Conservation (phyloP, 225 moss, liverwort and hornwort species). For the Neckera pumila region DNA sequence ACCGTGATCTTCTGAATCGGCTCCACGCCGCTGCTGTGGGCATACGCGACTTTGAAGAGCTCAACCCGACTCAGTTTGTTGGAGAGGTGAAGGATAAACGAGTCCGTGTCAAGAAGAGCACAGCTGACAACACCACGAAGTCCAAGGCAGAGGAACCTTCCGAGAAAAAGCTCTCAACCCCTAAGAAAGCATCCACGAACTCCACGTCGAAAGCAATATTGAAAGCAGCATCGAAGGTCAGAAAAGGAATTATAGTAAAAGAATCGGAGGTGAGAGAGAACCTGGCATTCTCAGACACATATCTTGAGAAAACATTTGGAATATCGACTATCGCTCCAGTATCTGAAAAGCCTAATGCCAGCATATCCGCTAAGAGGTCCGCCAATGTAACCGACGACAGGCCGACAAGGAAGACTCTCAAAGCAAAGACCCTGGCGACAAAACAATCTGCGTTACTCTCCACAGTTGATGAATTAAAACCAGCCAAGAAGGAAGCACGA, state of each 20-base stretch:
- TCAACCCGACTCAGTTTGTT: conserved; percentile 6
- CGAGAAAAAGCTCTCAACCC: background rate
- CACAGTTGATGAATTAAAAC: conserved; percentile 15
- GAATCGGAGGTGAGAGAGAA: conserved; percentile 13
- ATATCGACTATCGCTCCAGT: background rate
- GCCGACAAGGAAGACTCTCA: background rate
- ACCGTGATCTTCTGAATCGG: conserved; percentile 29
- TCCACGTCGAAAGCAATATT: conserved; percentile 15
- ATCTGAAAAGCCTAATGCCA: background rate
- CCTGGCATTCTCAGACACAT: conserved; percentile 6
- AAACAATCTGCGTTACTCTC: background rate
- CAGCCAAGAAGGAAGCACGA: conserved; percentile 32
- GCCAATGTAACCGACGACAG: background rate
- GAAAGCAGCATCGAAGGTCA: conserved; percentile 18
- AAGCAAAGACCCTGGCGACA: background rate
- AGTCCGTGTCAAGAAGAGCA: conserved; percentile 5
- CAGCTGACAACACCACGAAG: background rate
- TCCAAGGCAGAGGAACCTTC: conserved; percentile 7
- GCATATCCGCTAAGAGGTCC: background rate
- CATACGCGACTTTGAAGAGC: conserved; percentile 29
- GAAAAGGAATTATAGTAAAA: conserved; percentile 2
- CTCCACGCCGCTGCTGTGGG: conserved; percentile 37
- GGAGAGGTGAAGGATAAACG: conserved; percentile 33
- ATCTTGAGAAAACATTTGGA: conserved; percentile 9
- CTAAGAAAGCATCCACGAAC: conserved; percentile 1